Percentiles rank a stretch among this genome's conserved stretches.
These are phyloP conservation scores for Breviolum minutum DNA, from an alignment of 73 alveolate species.

Conservation along the genomic window DNA sequence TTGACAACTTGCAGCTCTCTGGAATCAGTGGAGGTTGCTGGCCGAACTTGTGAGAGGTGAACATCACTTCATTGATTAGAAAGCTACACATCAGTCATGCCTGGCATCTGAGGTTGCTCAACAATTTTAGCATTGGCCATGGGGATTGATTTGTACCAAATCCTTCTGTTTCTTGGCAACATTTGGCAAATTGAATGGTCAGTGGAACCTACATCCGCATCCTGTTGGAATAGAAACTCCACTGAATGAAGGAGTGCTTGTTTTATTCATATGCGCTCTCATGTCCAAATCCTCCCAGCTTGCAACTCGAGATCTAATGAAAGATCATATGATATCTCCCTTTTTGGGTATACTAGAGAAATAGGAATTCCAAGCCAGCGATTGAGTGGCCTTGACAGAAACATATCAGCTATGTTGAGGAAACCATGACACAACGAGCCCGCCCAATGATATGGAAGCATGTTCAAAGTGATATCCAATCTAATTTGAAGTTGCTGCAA, in stretches of 20 bases:
- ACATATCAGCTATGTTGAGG: too few species aligned
- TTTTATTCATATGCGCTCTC: not conserved
- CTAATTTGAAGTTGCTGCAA: not conserved
- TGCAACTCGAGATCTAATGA: too few species aligned
- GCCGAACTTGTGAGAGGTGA: not conserved
- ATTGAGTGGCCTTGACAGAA: too few species aligned
- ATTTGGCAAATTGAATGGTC: too few species aligned
- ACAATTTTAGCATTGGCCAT: conserved; percentile 67
- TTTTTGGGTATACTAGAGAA: too few species aligned
- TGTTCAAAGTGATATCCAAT: not conserved
- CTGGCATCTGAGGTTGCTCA: conserved; percentile 32
- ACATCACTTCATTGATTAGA: not conserved
- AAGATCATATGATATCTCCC: too few species aligned
- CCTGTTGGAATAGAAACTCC: not conserved
- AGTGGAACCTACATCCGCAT: too few species aligned
- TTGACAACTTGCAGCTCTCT: conserved; percentile 73
- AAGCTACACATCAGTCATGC: too few species aligned
- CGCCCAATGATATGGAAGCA: too few species aligned
- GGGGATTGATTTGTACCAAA: conserved; percentile 88
- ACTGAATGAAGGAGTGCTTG: not conserved
- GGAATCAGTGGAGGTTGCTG: conserved; percentile 84
- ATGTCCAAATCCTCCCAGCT: too few species aligned
- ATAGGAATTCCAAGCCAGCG: too few species aligned
- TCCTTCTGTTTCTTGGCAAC: conserved; percentile 35
- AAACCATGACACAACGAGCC: too few species aligned